Evolutionary conservation across 2,329 filamentous ascomycete genomes (phyloP), one percentile per base, ranked within the genome.

Genomic region (Sordariomycetes sp.): DNA sequence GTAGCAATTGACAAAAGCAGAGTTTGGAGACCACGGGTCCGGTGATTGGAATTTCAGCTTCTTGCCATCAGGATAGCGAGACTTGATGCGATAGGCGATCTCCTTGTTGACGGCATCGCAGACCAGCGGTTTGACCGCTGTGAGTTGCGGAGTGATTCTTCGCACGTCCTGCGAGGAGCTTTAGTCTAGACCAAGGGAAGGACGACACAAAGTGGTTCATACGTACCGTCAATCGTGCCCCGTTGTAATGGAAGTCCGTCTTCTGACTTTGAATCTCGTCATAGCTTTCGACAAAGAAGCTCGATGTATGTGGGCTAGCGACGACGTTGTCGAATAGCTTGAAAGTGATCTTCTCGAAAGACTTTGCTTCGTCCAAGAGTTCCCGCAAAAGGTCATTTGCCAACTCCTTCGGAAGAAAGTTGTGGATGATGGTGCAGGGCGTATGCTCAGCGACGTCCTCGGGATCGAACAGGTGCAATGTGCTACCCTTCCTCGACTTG

Each of bases 1-100:
- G 55, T 98, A 98, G 62, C 86, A 94, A 55, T 98, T 98, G 12
- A 94, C 88, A 49, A 95, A 90, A 0, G 88, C 86, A 0, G 86
- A 86, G 50, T 96, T 96, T 8, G 90, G 85, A 8, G 65, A 64
- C 88, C 90, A 96, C 1, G 69, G 59, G 0, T 71, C 57, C 0
- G 85, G 72, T 0, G 80, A 82, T 49, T 95, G 88, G 45, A 84
- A 79, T 45, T 70, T 79, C 19, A 95, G 70, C 54, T 90, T 94
- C 53, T 74, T 68, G 10, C 79, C 76, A 14, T 62, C 63, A 0
- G 82, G 80, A 39, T 92, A 86, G 35, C 70, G 70, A 4, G 72
- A 68, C 31, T 62, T 62, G 39, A 90, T 92, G 7, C 87, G 78
- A 6, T 68, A 64, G 35, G 72, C 60, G n/a, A 94, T 79, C 51